A percentile compares a stretch with the other conserved stretches of the same genome.
These are phyloP conservation scores for Candolleomyces aberdarensis DNA, from an alignment of 768 basidiomycete genomes.

Conservation along the genomic window DNA sequence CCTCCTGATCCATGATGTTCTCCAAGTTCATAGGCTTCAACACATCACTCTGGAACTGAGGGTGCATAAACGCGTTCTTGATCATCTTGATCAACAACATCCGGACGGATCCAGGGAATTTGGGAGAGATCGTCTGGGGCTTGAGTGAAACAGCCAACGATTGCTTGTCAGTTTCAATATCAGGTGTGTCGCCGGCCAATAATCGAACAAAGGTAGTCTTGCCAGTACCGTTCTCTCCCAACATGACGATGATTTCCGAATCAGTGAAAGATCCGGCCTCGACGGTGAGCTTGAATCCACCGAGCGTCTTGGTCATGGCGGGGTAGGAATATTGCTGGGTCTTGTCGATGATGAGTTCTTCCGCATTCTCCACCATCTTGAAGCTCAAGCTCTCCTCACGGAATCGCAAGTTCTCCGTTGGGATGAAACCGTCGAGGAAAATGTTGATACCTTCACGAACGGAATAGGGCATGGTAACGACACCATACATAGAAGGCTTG, in stretches of 20 bases:
- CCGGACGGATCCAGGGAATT: conserved; percentile 95
- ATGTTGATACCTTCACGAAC: conserved; percentile 99
- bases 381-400: conserved; percentile 93
- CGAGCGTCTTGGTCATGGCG: conserved; percentile 95
- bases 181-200: conserved; percentile 90
- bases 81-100: conserved; percentile 94
- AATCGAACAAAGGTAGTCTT: conserved; percentile 98
- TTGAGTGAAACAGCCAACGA: conserved; percentile 89
- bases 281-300: conserved; percentile 92
- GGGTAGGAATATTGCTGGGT: conserved; percentile 91
- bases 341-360: conserved; percentile 84
- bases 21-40: conserved; percentile 97
- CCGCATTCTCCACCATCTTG: conserved; percentile 96
- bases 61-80: conserved; percentile 95
- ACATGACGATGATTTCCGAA: conserved; percentile 98
- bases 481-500: conserved; percentile 95
- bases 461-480: conserved; percentile 98
- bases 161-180: conserved; percentile 79
- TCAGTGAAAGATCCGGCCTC: conserved; percentile 92
- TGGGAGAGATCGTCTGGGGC: conserved; percentile 97
- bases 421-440: conserved; percentile 98
- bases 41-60: conserved; percentile 99
- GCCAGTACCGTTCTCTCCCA: conserved; percentile 98
- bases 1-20: conserved; percentile 94
- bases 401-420: conserved; percentile 98